Percentiles rank a stretch among this genome's conserved stretches.
These are phyloP conservation scores for Thymus mandschuricus DNA, from an alignment of 257 asterid species.

Conservation along the genomic window DNA sequence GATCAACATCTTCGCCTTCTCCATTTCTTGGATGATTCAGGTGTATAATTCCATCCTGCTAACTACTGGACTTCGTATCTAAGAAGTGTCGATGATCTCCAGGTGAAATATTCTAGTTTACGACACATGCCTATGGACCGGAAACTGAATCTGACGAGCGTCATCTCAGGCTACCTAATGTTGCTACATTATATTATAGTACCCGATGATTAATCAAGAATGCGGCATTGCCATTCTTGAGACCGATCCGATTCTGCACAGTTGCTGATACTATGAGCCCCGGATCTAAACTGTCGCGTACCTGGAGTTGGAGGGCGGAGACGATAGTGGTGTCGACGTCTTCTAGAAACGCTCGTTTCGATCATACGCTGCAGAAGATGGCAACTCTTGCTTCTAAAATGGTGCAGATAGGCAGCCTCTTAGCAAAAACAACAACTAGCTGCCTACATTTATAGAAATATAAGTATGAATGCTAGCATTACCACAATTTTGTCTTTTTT, in stretches of 20 bases:
- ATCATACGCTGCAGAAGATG: not conserved
- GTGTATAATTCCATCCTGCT: not conserved
- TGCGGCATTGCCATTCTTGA: not conserved
- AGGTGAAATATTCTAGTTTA: too few species aligned
- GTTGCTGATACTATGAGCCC: slow-evolving; percentile 16
- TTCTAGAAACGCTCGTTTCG: not conserved
- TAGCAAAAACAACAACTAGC: too few species aligned
- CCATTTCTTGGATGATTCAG: not conserved
- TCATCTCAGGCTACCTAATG: not conserved
- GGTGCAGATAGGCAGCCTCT: slow-evolving; percentile 3
- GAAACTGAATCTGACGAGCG: not conserved
- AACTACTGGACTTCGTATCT: too few species aligned
- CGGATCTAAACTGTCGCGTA: slow-evolving; percentile 6
- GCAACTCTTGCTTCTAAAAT: not conserved
- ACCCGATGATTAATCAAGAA: not conserved
- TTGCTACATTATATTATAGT: not conserved
- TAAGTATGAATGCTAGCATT: too few species aligned
- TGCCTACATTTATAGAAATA: too few species aligned
- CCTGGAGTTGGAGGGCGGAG: not conserved
- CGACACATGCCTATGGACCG: not conserved
- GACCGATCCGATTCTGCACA: not conserved
- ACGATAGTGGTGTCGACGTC: not conserved
- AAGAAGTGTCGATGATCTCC: not conserved
- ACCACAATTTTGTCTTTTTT: too few species aligned
- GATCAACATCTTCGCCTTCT: slow-evolving; percentile 7